These are phyloP conservation scores for Alternaria sp. DNA, from an alignment of 2,329 filamentous ascomycete species.

Conservation along the genomic window DNA sequence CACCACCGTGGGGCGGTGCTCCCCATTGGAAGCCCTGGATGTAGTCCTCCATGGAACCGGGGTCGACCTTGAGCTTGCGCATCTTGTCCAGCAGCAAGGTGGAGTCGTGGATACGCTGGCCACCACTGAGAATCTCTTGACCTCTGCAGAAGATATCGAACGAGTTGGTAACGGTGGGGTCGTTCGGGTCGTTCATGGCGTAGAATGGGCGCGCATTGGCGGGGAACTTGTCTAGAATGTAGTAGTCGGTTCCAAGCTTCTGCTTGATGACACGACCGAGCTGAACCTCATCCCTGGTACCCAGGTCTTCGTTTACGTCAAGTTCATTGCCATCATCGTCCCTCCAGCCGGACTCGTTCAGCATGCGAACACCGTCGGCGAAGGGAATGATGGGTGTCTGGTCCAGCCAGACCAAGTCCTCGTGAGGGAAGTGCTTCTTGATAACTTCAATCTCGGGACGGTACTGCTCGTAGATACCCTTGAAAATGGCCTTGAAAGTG, in stretches of 20 bases:
- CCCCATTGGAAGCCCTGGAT: slow-evolving; percentile 87
- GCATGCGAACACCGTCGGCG: slow-evolving; percentile 76
- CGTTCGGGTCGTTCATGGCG: slow-evolving; percentile 79
- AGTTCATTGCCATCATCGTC: slow-evolving; percentile 77
- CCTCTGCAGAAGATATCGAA: slow-evolving; percentile 95
- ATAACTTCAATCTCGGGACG: slow-evolving; percentile 77
- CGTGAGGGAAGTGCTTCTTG: slow-evolving; percentile 83
- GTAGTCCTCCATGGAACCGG: slow-evolving; percentile 88
- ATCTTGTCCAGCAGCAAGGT: slow-evolving; percentile 78
- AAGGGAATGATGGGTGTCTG: slow-evolving; percentile 84
- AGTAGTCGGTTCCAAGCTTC: slow-evolving; percentile 88
- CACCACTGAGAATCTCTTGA: slow-evolving; percentile 90
- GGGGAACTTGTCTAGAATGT: slow-evolving; percentile 93
- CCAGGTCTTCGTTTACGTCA: slow-evolving; percentile 78
- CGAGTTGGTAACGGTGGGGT: slow-evolving; percentile 80
- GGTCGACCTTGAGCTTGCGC: slow-evolving; percentile 75
- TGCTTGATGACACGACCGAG: slow-evolving; percentile 84
- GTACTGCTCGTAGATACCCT: slow-evolving; percentile 71
- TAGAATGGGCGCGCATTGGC: slow-evolving; percentile 86
- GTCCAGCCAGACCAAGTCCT: slow-evolving; percentile 85
- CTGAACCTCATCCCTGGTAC: slow-evolving; percentile 84
- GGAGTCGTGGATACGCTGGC: slow-evolving; percentile 89
- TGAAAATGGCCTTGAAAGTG: slow-evolving; percentile 81
- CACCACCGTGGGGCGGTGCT: slow-evolving; percentile 86
- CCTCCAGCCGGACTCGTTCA: slow-evolving; percentile 77